Evolutionary conservation across 345 rosid genomes (phyloP).

Genomic region (Bretschneidera sinensis): DNA sequence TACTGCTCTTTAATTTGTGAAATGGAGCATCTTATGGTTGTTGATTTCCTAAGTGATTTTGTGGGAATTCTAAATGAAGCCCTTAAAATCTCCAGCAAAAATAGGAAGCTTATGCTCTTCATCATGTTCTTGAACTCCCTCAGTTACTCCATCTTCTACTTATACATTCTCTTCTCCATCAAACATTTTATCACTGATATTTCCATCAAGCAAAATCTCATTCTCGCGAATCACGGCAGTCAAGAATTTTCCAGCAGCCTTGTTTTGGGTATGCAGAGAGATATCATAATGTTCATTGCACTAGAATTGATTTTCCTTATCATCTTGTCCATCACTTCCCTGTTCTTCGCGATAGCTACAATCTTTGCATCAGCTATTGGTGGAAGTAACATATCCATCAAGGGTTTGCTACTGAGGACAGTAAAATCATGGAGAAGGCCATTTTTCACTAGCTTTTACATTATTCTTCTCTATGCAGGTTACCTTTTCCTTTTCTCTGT

Average conservation of each 20-base stretch:
- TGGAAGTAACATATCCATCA: constrained; percentile 21
- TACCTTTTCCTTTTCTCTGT: constrained; percentile 21
- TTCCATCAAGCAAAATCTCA: constrained; percentile 16
- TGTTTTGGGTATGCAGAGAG: constrained; percentile 17
- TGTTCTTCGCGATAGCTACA: constrained; percentile 24
- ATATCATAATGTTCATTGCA: constrained; percentile 16
- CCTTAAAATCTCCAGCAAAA: constrained; percentile 34
- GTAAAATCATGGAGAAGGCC: constrained; percentile 34
- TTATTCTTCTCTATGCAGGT: constrained; percentile 29
- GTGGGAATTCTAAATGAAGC: constrained; percentile 33
- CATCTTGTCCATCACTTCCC: constrained; percentile 10
- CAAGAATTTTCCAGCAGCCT: constrained; percentile 22
- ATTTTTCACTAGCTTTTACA: constrained; percentile 36
- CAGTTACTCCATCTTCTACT: constrained; percentile 21
- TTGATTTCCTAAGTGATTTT: constrained; percentile 18
- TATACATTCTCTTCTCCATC: constrained; percentile 26
- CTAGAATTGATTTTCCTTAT: constrained; percentile 19
- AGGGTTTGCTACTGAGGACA: constrained; percentile 23
- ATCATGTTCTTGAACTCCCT: constrained; percentile 26
- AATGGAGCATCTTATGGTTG: constrained; percentile 9
- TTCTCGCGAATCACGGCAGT: constrained; percentile 20
- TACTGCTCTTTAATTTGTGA: too few species aligned
- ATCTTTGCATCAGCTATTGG: constrained; percentile 36
- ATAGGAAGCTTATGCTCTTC: constrained; percentile 34
- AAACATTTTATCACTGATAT: constrained; percentile 25